Percentiles rank a stretch among this genome's conserved stretches.
These are phyloP conservation scores for Collybia mongolica DNA, from an alignment of 768 basidiomycete species.

Conservation along the genomic window DNA sequence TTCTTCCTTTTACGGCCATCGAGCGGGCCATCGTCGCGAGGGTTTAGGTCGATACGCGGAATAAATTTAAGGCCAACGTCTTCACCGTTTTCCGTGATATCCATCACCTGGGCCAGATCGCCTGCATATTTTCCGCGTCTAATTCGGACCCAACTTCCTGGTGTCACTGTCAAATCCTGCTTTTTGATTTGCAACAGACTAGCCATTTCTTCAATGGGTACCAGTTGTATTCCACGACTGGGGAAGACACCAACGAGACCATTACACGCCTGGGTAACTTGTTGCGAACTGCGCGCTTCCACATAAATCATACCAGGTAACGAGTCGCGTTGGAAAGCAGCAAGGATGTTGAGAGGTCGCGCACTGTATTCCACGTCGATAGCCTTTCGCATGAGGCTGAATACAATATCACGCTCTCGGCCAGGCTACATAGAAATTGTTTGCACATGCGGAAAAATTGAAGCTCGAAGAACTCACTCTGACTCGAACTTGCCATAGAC, in stretches of 20 bases:
- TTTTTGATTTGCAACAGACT: conserved; percentile 94
- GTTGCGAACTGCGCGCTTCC: conserved; percentile 85
- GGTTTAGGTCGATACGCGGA: conserved; percentile 96
- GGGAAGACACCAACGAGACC: conserved; percentile 94
- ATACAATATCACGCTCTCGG: conserved; percentile 89
- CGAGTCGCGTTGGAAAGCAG: conserved; percentile 95
- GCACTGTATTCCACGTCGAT: conserved; percentile 79
- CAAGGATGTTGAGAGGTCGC: conserved; percentile 80
- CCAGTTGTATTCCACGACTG: conserved; percentile 76
- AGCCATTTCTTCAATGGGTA: conserved; percentile 98
- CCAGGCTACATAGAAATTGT: conserved; percentile 59
- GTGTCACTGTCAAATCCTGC: conserved; percentile 79
- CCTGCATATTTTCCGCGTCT: conserved; percentile 91
- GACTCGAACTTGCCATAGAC: conserved; percentile 92
- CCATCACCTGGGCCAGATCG: conserved; percentile 94
- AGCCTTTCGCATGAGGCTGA: conserved; percentile 93
- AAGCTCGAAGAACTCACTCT: conserved; percentile 52
- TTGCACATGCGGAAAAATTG: neutral
- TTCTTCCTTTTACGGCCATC: conserved; percentile 83
- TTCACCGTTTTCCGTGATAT: conserved; percentile 90
- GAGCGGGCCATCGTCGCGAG: conserved; percentile 69
- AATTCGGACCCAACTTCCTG: conserved; percentile 94
- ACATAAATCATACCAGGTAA: conserved; percentile 96
- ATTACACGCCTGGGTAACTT: conserved; percentile 80
- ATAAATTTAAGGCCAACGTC: conserved; percentile 92